Evolutionary conservation across 768 basidiomycete species (phyloP), one percentile per base, ranked within the genome.

Genomic region (Rhizopogon vulgaris): DNA sequence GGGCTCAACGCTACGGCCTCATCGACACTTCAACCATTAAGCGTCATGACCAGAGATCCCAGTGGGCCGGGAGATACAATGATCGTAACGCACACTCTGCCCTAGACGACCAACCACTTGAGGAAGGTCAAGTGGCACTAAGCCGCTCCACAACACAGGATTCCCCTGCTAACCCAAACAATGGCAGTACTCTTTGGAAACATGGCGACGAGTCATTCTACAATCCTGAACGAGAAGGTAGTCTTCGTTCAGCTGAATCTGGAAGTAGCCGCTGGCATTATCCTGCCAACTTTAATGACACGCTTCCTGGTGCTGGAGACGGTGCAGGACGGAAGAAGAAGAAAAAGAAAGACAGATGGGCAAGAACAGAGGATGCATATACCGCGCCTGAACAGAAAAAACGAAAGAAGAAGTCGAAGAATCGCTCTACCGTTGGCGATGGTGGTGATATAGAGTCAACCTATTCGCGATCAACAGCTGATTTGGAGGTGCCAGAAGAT

Each of bases 1-100:
- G 94, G 94, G 87, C 86, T 0, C 76, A 89, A 69, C 80, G 86
- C 56, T 91, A 91, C 67, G 94, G 94, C 37, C 87, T 97, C 41
- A 83, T 97, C 56, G 83, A 93, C 66, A 84, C 81, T 22, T 74
- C 83, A 34, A 83, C 86, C 58, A 84, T 89, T 63, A 77, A 80
- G 59, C 87, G 93, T 62, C 84, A 87, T 51, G 79, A 85, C 62
- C 79, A 77, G 54, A 87, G 86, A 65, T 90, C 85, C 41, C 87
- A 90, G 58, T 97, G 94, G 94, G 87, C 90, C 10, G 73, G 69
- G 51, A 84, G 89, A 51, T 96, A 90, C 71, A 84, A 88, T 49
- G 94, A 95, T 56, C 83, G 92, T 49, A 76, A 85, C 6, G 76
- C 82, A 0, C 69, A 77, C 28, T 87, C 88, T 3, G 78, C 87